Conservation (phyloP, 2,329 filamentous ascomycete species). For the Paraphaeosphaeria sporulosa region DNA sequence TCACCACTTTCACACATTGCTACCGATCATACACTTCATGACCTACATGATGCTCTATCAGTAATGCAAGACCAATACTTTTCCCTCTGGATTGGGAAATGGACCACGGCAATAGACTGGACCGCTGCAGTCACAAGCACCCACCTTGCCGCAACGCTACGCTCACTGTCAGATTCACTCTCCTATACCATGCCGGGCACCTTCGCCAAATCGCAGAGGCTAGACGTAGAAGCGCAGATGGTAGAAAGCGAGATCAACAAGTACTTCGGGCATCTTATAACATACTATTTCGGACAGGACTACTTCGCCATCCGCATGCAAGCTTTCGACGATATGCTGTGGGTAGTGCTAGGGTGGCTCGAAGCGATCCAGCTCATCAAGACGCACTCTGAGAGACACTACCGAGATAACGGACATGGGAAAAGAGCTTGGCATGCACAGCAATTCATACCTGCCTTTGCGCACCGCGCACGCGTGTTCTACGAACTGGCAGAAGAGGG, state of each 20-base stretch:
- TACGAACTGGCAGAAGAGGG: conserved; percentile 81
- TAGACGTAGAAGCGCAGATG: conserved; percentile 52
- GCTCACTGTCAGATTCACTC: conserved; percentile 71
- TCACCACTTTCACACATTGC: neutral
- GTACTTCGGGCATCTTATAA: conserved; percentile 78
- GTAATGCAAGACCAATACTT: conserved; percentile 84
- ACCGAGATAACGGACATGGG: conserved; percentile 41
- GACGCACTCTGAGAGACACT: conserved; percentile 71
- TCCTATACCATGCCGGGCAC: conserved; percentile 51
- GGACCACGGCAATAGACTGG: conserved; percentile 91
- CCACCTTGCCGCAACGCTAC: conserved; percentile 75
- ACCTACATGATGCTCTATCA: conserved; percentile 65
- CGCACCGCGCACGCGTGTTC: conserved; percentile 83
- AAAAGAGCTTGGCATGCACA: conserved; percentile 72
- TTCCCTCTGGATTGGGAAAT: conserved; percentile 77
- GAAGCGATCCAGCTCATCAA: conserved; percentile 80
- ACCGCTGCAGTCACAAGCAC: conserved; percentile 86
- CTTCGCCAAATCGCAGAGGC: conserved; percentile 34
- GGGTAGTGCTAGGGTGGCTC: conserved; percentile 92
- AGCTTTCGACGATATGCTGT: conserved; percentile 93
- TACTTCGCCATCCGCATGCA: conserved; percentile 75
- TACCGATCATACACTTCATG: conserved; percentile 30
- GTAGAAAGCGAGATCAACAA: conserved; percentile 82
- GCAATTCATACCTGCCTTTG: conserved; percentile 77
- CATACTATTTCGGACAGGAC: conserved; percentile 89